These are phyloP conservation scores for Neonectria faginata DNA, from an alignment of 2,329 filamentous ascomycete species.

Conservation along the genomic window DNA sequence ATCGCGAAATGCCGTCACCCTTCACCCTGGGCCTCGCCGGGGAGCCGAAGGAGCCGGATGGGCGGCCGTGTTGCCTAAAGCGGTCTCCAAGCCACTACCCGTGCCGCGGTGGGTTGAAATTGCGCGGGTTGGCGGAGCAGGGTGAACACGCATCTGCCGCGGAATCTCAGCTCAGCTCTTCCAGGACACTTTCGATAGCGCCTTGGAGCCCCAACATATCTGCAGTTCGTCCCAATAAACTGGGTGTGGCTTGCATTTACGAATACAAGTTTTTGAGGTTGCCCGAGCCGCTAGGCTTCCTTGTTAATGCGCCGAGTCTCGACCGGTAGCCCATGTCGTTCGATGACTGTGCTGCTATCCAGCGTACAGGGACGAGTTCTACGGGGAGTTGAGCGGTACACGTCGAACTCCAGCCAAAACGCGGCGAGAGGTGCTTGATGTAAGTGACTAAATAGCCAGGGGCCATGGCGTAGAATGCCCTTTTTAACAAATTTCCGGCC, in stretches of 20 bases:
- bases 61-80: conserved; percentile 2
- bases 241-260: not conserved
- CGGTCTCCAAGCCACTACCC: not conserved
- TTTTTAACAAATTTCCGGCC: not conserved
- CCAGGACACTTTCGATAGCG: not conserved
- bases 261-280: not conserved
- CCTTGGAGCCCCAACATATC: not conserved
- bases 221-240: not conserved
- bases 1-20: conserved; percentile 8
- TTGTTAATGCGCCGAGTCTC: not conserved
- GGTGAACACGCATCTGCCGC: not conserved
- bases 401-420: too few species aligned
- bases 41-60: not conserved
- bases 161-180: not conserved
- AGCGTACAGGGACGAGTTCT: not conserved
- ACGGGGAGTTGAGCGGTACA: too few species aligned
- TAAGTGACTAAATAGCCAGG: too few species aligned
- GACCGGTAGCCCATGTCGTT: not conserved
- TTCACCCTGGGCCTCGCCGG: too few species aligned
- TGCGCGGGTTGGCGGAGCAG: not conserved
- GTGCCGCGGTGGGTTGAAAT: not conserved
- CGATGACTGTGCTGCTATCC: not conserved
- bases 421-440: too few species aligned
- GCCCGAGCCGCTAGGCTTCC: too few species aligned
- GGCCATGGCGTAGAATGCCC: not conserved